These are phyloP conservation scores for Macadamia integrifolia DNA, from an alignment of 164 flowering plant species.

Conservation along the genomic window DNA sequence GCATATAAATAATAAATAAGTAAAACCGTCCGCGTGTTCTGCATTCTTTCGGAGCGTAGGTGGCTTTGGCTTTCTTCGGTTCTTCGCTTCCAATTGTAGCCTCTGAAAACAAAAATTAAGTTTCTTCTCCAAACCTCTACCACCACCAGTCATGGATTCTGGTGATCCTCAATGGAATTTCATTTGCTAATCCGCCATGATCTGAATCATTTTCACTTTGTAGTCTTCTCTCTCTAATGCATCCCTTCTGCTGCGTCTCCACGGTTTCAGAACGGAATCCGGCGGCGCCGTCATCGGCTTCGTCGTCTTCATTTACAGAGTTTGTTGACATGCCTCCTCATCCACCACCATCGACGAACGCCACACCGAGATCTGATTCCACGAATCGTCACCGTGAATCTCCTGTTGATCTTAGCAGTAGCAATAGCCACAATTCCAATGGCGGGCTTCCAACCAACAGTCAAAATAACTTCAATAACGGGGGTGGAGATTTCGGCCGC, in stretches of 20 bases:
- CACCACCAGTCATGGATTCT: background rate
- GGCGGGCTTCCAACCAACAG: background rate
- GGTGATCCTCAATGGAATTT: background rate
- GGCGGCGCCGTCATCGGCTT: slow-evolving; percentile 5
- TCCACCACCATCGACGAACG: background rate
- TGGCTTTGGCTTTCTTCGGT: background rate
- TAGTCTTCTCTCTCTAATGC: slow-evolving; percentile 13
- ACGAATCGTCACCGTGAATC: slow-evolving; percentile 2
- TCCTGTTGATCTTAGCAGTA: background rate
- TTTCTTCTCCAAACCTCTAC: background rate
- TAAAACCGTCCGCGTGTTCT: background rate
- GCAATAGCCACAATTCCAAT: background rate
- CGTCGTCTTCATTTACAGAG: slow-evolving; percentile 5
- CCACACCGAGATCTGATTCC: slow-evolving; percentile 1
- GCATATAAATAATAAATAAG: too few species aligned
- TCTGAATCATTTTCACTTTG: background rate
- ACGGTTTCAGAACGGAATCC: slow-evolving; percentile 12
- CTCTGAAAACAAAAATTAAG: background rate
- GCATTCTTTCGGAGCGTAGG: background rate
- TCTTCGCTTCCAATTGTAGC: background rate
- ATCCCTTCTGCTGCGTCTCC: slow-evolving; percentile 32
- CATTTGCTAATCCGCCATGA: background rate
- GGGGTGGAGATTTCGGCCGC: slow-evolving; percentile 10
- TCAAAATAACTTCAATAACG: background rate
- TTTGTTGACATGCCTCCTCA: slow-evolving; percentile 11